A percentile compares a stretch with the other conserved stretches of the same genome.
phyloP scores from a whole-genome alignment of 2,329 filamentous ascomycete genomes.

The Fusarium incarnatum region DNA sequence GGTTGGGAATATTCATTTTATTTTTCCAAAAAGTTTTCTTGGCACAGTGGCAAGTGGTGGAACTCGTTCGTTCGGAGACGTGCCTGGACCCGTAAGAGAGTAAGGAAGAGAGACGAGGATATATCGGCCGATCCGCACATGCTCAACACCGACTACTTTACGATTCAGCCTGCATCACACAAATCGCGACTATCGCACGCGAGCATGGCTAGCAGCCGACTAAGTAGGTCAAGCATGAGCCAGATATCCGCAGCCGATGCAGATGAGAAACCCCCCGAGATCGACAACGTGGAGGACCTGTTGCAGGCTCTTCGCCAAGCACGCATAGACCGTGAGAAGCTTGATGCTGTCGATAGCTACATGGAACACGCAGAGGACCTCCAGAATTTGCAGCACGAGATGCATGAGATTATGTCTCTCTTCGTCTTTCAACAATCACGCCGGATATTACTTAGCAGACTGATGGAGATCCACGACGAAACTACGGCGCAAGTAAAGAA shows the following conservation, averaged over 20 bases:
- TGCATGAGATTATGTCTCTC: conserved; percentile 86
- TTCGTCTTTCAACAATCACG: conserved; percentile 93
- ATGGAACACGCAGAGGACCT: conserved; percentile 83
- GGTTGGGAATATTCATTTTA: conserved; percentile 98
- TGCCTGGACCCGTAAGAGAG: conserved; percentile 85
- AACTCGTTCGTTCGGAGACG: conserved; percentile 93
- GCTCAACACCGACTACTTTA: conserved; percentile 83
- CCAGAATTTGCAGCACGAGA: conserved; percentile 77
- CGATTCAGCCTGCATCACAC: conserved; percentile 70
- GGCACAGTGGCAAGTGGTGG: conserved; percentile 94
- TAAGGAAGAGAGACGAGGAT: conserved; percentile 66
- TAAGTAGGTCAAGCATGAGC: conserved; percentile 54
- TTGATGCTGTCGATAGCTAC: conserved; percentile 84
- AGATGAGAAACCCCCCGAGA: conserved; percentile 67
- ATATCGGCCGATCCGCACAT: conserved; percentile 68
- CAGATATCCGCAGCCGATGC: conserved; percentile 56
- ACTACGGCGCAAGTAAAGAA: conserved; percentile 54
- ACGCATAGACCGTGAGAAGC: conserved; percentile 90
- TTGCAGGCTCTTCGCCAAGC: conserved; percentile 75
- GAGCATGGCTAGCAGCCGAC: conserved; percentile 51
- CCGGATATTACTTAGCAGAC: conserved; percentile 76
- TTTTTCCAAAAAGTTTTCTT: conserved; percentile 79
- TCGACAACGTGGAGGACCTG: conserved; percentile 74
- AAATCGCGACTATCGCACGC: conserved; percentile 48
- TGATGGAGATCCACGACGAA: conserved; percentile 70